Evolutionary conservation across 306 rosid genomes (phyloP).

Genomic region (Nissolia schottii): DNA sequence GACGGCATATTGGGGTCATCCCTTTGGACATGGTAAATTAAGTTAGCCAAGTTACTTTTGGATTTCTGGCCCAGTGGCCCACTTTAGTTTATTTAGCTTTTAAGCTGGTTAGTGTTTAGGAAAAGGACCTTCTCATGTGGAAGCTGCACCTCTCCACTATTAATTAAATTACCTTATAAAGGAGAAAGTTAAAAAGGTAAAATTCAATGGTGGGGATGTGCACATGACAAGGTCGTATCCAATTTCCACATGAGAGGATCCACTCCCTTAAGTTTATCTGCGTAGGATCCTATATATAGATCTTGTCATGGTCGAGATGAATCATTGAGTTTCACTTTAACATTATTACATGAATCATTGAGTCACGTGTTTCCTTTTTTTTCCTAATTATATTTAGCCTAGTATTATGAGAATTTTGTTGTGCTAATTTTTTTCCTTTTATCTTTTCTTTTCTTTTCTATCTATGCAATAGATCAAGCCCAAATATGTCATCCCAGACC

Average conservation of each 20-base stretch:
- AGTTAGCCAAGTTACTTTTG: background rate
- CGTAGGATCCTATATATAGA: background rate
- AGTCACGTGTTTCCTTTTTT: background rate
- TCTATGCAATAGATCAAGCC: slow-evolving; percentile 63
- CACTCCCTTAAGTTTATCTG: too few relatives aligned
- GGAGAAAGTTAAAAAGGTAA: too few relatives aligned
- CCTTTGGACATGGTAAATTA: background rate
- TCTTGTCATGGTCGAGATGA: background rate
- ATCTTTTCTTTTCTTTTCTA: background rate
- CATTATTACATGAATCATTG: background rate
- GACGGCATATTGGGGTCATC: background rate
- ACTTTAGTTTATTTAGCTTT: background rate
- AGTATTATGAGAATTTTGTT: background rate
- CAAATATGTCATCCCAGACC: slow-evolving; percentile 73
- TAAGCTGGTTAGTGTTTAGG: background rate
- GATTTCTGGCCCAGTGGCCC: background rate
- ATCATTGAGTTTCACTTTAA: background rate
- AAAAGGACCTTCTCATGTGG: too few relatives aligned
- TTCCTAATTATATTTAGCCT: background rate
- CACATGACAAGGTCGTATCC: too few relatives aligned
- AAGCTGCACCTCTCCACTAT: too few relatives aligned
- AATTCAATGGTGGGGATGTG: too few relatives aligned
- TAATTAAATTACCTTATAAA: too few relatives aligned
- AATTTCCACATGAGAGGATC: too few relatives aligned
- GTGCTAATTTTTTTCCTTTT: background rate